Percentiles rank a stretch among this genome's conserved stretches.
phyloP scores from a whole-genome alignment of 345 rosid genomes.

The Gossypium rotundifolium region DNA sequence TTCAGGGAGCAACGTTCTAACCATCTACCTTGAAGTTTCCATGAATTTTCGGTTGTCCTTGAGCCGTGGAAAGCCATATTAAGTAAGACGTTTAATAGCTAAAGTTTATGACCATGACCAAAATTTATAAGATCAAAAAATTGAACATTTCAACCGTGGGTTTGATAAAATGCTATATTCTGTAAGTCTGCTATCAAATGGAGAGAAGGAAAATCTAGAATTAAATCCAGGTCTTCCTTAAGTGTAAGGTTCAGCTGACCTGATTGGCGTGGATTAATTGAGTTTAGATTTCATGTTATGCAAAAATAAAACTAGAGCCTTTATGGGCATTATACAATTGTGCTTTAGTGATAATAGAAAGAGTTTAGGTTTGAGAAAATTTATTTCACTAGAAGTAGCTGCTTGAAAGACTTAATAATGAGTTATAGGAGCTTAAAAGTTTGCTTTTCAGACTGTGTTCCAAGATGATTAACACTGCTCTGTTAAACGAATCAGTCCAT shows the following conservation, averaged over 20 bases:
- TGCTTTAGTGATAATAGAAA: no score
- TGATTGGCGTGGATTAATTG: neutral
- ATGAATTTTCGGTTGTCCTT: neutral
- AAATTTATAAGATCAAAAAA: neutral
- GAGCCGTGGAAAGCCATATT: neutral
- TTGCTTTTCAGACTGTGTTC: no score
- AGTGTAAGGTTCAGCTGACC: neutral
- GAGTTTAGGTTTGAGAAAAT: no score
- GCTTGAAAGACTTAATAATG: no score
- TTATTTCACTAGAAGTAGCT: no score
- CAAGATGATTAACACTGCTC: no score
- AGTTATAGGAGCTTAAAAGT: no score
- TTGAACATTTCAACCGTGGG: neutral
- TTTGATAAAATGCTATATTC: neutral
- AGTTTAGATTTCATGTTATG: no score
- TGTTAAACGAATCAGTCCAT: no score
- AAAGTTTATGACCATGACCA: neutral
- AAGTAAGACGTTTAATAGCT: neutral
- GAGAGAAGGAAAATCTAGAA: neutral
- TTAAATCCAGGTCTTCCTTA: neutral
- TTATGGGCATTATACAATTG: no score
- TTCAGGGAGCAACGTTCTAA: neutral
- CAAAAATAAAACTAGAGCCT: no score
- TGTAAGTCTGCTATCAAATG: neutral
- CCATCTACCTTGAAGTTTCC: neutral